Conservation (phyloP, 2,329 filamentous ascomycete species). For the Sclerotinia minor region DNA sequence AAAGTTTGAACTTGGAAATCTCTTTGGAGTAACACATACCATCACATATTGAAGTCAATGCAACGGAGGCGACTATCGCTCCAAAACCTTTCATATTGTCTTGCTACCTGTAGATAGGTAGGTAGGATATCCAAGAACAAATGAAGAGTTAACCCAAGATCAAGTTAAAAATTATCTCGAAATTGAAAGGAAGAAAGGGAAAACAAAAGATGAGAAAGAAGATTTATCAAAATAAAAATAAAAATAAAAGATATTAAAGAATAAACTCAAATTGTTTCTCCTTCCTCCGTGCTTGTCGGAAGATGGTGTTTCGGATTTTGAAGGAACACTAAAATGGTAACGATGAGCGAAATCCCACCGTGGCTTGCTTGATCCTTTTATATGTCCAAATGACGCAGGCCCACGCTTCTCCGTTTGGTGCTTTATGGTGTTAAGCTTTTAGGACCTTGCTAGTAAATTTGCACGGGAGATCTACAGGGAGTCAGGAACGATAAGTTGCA, state of each 20-base stretch:
- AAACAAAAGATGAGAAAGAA: neutral
- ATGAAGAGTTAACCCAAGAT: neutral
- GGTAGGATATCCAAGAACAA: neutral
- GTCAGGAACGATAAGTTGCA: neutral
- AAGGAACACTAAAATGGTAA: neutral
- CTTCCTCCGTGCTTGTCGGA: neutral
- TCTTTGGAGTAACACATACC: neutral
- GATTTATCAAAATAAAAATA: neutral
- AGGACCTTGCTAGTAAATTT: neutral
- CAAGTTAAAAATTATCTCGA: neutral
- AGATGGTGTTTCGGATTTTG: neutral
- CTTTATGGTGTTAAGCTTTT: neutral
- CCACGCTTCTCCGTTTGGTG: too few relatives aligned
- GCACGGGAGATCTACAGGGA: slow-evolving; percentile 21
- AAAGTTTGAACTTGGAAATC: neutral
- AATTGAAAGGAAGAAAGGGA: neutral
- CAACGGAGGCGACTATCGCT: slow-evolving; percentile 7
- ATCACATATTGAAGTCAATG: slow-evolving; percentile 20
- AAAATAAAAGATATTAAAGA: neutral
- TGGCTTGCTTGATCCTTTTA: slow-evolving; percentile 8
- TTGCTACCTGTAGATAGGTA: neutral
- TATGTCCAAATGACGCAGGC: slow-evolving; percentile 18
- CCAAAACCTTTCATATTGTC: slow-evolving; percentile 21
- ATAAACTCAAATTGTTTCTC: neutral
- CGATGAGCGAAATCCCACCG: neutral